phyloP scores from a whole-genome alignment of 2,329 filamentous ascomycete genomes.

The Aspergillus tamarii region DNA sequence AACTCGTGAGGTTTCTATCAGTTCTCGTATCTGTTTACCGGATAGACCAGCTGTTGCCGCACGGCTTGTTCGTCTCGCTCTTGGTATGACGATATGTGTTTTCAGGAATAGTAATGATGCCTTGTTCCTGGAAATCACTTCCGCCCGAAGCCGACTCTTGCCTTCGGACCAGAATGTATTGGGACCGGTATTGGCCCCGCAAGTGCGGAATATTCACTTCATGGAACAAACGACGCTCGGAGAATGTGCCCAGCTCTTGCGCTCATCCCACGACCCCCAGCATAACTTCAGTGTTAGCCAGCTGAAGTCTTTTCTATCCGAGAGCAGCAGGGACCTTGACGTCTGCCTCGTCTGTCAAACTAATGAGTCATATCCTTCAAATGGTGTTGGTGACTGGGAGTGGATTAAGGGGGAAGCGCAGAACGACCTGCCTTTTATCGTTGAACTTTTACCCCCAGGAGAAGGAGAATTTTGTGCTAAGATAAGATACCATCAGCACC shows the following conservation, averaged over 20 bases:
- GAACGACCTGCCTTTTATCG: not conserved
- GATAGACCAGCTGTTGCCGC: not conserved
- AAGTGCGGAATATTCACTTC: not conserved
- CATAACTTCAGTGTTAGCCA: not conserved
- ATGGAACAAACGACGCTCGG: not conserved
- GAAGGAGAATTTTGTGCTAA: not conserved
- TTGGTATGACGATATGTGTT: not conserved
- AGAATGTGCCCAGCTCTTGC: not conserved
- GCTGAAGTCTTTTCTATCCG: not conserved
- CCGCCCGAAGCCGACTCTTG: not conserved
- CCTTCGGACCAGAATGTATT: not conserved
- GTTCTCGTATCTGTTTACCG: not conserved
- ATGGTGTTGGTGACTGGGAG: not conserved
- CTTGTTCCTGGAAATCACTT: not conserved
- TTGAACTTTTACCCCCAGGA: not conserved
- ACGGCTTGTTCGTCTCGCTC: not conserved
- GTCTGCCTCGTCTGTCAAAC: not conserved
- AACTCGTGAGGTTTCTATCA: not conserved
- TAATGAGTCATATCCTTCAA: not conserved
- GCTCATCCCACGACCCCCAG: not conserved
- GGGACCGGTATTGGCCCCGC: not conserved
- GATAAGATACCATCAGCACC: not conserved
- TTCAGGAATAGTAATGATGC: not conserved
- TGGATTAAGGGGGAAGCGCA: not conserved
- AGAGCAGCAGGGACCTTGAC: not conserved